These are phyloP conservation scores for Suillus lakei DNA, from an alignment of 768 basidiomycete species.

Conservation along the genomic window DNA sequence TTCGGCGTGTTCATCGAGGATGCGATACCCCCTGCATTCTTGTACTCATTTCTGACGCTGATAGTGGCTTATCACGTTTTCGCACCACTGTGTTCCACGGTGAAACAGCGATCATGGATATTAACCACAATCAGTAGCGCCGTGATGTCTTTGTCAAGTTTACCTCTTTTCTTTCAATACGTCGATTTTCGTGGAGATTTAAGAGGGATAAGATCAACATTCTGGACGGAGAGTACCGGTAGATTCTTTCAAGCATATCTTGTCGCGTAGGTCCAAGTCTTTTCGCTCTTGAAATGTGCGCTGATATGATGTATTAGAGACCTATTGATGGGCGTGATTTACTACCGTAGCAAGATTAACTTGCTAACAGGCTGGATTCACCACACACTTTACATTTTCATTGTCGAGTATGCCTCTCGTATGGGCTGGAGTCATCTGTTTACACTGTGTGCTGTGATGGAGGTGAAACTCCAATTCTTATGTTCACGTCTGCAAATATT, in stretches of 20 bases:
- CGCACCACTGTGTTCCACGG: slow-evolving; percentile 33
- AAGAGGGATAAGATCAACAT: slow-evolving; percentile 26
- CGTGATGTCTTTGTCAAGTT: slow-evolving; percentile 44
- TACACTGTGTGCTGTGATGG: slow-evolving; percentile 51
- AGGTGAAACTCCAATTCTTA: slow-evolving; percentile 35
- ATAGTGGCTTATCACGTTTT: slow-evolving; percentile 34
- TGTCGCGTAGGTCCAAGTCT: slow-evolving; percentile 31
- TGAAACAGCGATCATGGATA: slow-evolving; percentile 53
- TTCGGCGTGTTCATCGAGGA: slow-evolving; percentile 1
- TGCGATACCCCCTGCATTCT: slow-evolving; percentile 23
- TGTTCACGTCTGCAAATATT: slow-evolving; percentile 2
- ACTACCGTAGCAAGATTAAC: slow-evolving; percentile 53
- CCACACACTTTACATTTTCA: slow-evolving; percentile 45
- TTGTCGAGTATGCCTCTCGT: slow-evolving; percentile 45
- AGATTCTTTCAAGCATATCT: slow-evolving; percentile 56
- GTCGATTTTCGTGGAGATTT: slow-evolving; percentile 29
- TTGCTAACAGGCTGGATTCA: slow-evolving; percentile 61
- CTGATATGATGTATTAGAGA: slow-evolving; percentile 37
- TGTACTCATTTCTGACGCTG: slow-evolving; percentile 22
- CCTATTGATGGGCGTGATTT: slow-evolving; percentile 47
- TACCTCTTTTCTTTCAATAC: slow-evolving; percentile 44
- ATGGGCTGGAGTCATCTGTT: slow-evolving; percentile 47
- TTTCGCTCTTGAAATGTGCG: slow-evolving; percentile 13
- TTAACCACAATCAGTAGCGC: slow-evolving; percentile 47
- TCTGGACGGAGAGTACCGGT: slow-evolving; percentile 28